These are phyloP conservation scores for Puccinellia tenuiflora DNA, from an alignment of 176 grass and related monocot species.

Conservation along the genomic window DNA sequence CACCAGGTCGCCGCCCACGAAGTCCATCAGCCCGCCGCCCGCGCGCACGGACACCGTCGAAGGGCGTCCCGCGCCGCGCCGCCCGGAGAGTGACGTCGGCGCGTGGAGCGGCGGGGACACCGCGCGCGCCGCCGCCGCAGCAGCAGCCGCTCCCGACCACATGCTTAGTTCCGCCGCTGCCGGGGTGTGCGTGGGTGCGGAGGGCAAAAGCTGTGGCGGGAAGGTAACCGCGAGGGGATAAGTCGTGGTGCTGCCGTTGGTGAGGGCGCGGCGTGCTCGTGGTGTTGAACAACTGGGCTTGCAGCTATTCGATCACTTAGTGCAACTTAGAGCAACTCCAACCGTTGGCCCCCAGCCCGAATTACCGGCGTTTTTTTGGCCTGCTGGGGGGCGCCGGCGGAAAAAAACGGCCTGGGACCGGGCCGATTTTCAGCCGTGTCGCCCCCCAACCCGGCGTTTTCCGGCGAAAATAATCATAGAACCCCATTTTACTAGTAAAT, in stretches of 20 bases:
- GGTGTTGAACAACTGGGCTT: background rate
- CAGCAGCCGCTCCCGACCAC: constrained; percentile 27
- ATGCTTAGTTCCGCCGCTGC: background rate
- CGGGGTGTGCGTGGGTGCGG: background rate
- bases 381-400: no score
- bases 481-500: no score
- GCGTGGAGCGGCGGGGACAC: constrained; percentile 28
- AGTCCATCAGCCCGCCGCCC: constrained; percentile 32
- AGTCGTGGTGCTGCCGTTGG: background rate
- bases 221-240: constrained; percentile 21
- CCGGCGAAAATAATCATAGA: no score
- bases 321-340: no score
- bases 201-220: constrained; percentile 22
- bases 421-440: no score
- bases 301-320: background rate
- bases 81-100: background rate
- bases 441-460: no score
- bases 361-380: no score
- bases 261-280: background rate
- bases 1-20: constrained; percentile 76
- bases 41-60: constrained; percentile 20
- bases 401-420: no score
- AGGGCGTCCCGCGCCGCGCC: background rate
- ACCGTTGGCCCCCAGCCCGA: no score
- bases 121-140: constrained; percentile 17